A percentile compares a stretch with the other conserved stretches of the same genome.
Evolutionary conservation across 2,329 filamentous ascomycete genomes (phyloP).

Genomic region (Rhynchosporium agropyri): DNA sequence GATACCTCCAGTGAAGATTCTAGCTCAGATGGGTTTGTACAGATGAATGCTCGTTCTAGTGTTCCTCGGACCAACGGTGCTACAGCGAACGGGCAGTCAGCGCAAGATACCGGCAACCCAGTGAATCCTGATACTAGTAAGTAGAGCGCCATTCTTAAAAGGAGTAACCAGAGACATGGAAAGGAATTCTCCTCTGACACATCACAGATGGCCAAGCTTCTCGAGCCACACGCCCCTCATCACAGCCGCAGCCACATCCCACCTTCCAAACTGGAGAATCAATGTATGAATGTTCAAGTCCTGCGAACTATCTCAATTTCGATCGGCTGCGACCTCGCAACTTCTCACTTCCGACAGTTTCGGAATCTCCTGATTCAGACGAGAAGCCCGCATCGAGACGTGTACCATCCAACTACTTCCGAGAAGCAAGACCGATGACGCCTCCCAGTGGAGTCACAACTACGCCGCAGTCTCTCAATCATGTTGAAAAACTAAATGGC

Average conservation of each 20-base stretch:
- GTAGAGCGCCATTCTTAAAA: slow-evolving; percentile 25
- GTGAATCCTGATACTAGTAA: slow-evolving; percentile 31
- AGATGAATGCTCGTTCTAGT: slow-evolving; percentile 20
- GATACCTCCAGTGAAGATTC: slow-evolving; percentile 20
- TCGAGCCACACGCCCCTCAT: slow-evolving; percentile 24
- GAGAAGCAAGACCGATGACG: slow-evolving; percentile 19
- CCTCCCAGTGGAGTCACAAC: slow-evolving; percentile 40
- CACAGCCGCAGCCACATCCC: slow-evolving; percentile 6
- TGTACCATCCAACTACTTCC: slow-evolving; percentile 22
- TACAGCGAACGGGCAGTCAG: slow-evolving; percentile 13
- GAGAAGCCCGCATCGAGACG: slow-evolving; percentile 2
- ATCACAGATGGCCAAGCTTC: slow-evolving; percentile 33
- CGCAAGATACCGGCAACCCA: slow-evolving; percentile 8
- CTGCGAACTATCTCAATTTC: slow-evolving; percentile 9
- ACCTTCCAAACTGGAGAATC: slow-evolving; percentile 29
- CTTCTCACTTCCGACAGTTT: slow-evolving; percentile 28
- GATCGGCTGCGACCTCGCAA: slow-evolving; percentile 7
- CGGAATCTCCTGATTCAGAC: slow-evolving; percentile 15
- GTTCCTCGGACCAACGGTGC: slow-evolving; percentile 13
- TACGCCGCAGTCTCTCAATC: slow-evolving; percentile 29
- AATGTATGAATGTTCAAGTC: slow-evolving; percentile 38
- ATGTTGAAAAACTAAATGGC: slow-evolving; percentile 32
- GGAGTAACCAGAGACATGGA: slow-evolving; percentile 30
- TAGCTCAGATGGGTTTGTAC: slow-evolving; percentile 27
- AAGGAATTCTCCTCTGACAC: slow-evolving; percentile 29